Conservation (phyloP, 108 stramenopile genomes). For the Fragilaria crotonensis region DNA sequence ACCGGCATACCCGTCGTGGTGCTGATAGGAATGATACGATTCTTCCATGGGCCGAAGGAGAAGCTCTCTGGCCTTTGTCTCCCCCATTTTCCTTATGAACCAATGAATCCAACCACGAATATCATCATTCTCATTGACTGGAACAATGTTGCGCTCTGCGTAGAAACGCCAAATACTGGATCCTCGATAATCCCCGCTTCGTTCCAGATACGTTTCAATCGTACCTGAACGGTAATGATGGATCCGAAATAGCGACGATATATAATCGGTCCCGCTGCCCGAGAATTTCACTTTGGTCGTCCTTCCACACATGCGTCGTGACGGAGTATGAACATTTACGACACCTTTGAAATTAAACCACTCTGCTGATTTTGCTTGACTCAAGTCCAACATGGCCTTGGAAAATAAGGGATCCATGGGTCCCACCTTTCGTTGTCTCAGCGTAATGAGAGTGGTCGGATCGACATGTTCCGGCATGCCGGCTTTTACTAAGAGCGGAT, state of each 20-base stretch:
- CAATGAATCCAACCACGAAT: constrained; percentile 1
- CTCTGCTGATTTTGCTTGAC: neutral
- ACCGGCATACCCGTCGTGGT: neutral
- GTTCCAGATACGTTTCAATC: constrained; percentile 10
- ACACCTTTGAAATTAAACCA: neutral
- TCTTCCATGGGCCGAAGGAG: neutral
- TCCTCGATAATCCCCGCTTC: constrained; percentile 7
- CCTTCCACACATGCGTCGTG: constrained; percentile 2
- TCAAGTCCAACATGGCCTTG: constrained; percentile 16
- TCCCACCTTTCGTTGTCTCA: constrained; percentile 6
- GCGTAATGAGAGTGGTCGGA: constrained; percentile 6
- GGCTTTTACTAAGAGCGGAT: neutral
- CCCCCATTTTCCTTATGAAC: neutral
- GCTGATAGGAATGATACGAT: neutral
- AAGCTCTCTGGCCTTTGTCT: neutral
- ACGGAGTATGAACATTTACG: constrained; percentile 12
- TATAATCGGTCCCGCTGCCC: constrained; percentile 11
- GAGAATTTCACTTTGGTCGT: neutral
- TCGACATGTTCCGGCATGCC: neutral
- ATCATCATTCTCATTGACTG: neutral
- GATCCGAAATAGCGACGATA: constrained; percentile 9
- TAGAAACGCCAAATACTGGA: neutral
- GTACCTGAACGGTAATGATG: constrained; percentile 14
- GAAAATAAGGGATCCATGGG: constrained; percentile 2
- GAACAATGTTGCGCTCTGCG: neutral